A percentile compares a stretch with the other conserved stretches of the same genome.
Evolutionary conservation across 176 grass and related monocot genomes (phyloP).

Genomic region (Panicum miliaceum): DNA sequence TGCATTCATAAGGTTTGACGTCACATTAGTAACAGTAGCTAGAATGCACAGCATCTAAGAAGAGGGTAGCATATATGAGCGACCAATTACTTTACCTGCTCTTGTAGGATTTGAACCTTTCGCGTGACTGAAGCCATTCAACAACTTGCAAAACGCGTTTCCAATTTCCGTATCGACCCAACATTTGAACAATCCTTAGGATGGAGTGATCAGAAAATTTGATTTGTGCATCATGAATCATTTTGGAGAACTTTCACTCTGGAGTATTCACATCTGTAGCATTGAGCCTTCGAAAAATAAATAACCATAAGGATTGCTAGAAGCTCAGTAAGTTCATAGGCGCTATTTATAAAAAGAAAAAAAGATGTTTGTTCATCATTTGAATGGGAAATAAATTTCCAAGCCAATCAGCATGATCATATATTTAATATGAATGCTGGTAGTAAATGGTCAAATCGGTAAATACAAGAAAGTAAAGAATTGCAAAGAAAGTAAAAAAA

Average conservation of each 20-base stretch:
- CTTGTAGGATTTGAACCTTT: conserved; percentile 92
- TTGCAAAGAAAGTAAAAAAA: not conserved
- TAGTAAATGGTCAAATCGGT: conserved; percentile 13
- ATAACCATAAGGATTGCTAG: conserved; percentile 36
- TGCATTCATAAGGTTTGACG: not conserved
- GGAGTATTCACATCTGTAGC: conserved; percentile 89
- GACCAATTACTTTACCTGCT: conserved; percentile 56
- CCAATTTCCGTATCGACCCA: conserved; percentile 91
- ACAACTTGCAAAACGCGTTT: conserved; percentile 86
- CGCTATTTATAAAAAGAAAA: not conserved
- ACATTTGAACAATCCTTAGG: conserved; percentile 78
- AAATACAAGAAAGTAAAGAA: not conserved
- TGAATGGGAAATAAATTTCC: not conserved
- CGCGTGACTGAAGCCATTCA: conserved; percentile 91
- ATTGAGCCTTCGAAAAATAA: conserved; percentile 81
- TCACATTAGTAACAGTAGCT: conserved; percentile 16
- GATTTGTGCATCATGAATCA: conserved; percentile 85
- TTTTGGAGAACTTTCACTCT: conserved; percentile 91
- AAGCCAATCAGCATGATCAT: not conserved
- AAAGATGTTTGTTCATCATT: not conserved
- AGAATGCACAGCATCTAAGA: conserved; percentile 21
- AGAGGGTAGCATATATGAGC: conserved; percentile 26
- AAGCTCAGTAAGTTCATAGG: conserved; percentile 5
- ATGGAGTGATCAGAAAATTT: conserved; percentile 93
- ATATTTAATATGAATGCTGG: conserved; percentile 24